A percentile compares a stretch with the other conserved stretches of the same genome.
Conservation (phyloP, 331 rosid genomes). For the Spiraea crenata region DNA sequence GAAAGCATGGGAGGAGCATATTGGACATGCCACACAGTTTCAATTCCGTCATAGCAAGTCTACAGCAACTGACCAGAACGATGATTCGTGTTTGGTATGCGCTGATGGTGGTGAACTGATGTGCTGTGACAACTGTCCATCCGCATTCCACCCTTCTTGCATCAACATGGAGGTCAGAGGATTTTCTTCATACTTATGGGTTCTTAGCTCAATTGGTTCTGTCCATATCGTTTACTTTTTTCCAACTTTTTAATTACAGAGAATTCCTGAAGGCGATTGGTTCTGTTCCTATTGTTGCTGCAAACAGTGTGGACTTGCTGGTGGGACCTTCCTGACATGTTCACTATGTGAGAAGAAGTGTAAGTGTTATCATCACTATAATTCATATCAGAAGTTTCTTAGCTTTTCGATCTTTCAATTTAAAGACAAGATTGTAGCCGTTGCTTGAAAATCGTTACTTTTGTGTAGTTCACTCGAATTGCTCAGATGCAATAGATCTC, state of each 20-base stretch:
- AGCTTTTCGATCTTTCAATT: background rate
- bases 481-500: constrained; percentile 18
- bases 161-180: constrained; percentile 37
- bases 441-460: too few relatives aligned
- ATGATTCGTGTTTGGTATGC: constrained; percentile 38
- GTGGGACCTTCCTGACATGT: constrained; percentile 22
- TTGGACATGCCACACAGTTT: background rate
- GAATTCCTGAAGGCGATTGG: constrained; percentile 34
- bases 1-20: background rate
- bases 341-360: constrained; percentile 36
- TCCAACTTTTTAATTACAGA: constrained; percentile 23
- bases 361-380: constrained; percentile 3
- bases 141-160: constrained; percentile 36
- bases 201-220: background rate
- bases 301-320: constrained; percentile 31
- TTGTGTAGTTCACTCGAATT: constrained; percentile 38
- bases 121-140: constrained; percentile 46
- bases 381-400: background rate
- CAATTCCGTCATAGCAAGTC: background rate
- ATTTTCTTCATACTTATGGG: background rate
- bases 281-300: constrained; percentile 45
- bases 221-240: background rate
- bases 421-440: background rate
- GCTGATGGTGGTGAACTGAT: constrained; percentile 50
- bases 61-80: constrained; percentile 20